Evolutionary conservation across 164 flowering plant genomes (phyloP).

Genomic region (Saururus chinensis): DNA sequence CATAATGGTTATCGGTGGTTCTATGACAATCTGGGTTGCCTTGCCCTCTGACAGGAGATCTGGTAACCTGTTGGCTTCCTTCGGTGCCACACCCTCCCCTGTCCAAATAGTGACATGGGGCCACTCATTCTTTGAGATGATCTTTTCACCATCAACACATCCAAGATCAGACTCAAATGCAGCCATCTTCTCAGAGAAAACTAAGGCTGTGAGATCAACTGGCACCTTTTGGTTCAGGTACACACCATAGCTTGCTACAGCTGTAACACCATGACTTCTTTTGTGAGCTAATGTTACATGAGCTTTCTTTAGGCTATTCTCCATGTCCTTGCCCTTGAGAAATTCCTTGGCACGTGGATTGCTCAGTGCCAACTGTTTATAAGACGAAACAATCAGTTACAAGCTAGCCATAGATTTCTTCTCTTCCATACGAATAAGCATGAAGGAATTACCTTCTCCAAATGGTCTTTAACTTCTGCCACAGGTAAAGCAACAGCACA

Average conservation of each 20-base stretch:
- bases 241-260: slow-evolving; percentile 67
- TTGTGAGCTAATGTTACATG: slow-evolving; percentile 97
- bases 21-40: slow-evolving; percentile 55
- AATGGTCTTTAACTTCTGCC: slow-evolving; percentile 35
- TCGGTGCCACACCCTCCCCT: slow-evolving; percentile 52
- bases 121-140: slow-evolving; percentile 69
- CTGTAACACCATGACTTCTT: slow-evolving; percentile 77
- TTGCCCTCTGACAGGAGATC: slow-evolving; percentile 55
- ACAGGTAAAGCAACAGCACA: slow-evolving; percentile 79
- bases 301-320: slow-evolving; percentile 37
- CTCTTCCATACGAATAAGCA: not conserved
- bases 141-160: slow-evolving; percentile 57
- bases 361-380: slow-evolving; percentile 40
- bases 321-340: slow-evolving; percentile 38
- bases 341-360: slow-evolving; percentile 38
- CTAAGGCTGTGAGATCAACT: slow-evolving; percentile 46
- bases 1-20: slow-evolving; percentile 35
- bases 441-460: slow-evolving; percentile 30
- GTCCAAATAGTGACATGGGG: slow-evolving; percentile 96
- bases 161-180: slow-evolving; percentile 64
- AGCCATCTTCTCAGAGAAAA: slow-evolving; percentile 62
- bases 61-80: slow-evolving; percentile 71
- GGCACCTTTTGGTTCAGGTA: slow-evolving; percentile 51
- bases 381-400: not conserved
- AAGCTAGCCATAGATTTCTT: not conserved